Conservation (phyloP, 345 rosid species). For the Rhodomyrtus tomentosa region DNA sequence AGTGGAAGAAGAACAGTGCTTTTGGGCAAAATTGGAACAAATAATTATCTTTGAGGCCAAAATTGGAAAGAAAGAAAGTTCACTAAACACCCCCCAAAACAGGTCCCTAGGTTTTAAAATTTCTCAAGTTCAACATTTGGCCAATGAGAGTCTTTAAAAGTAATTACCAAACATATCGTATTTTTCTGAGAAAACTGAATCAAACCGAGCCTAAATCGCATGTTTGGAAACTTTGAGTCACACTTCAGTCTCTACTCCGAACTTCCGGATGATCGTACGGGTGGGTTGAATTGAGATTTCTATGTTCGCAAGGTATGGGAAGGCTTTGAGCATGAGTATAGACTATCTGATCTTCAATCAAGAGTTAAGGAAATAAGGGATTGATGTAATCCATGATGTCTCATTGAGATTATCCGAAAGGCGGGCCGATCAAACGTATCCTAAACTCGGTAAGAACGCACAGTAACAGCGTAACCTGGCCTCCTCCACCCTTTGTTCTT, state of each 20-base stretch:
- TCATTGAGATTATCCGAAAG: neutral
- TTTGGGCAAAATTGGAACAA: no score
- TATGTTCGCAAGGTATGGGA: neutral
- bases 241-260: neutral
- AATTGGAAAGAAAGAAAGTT: no score
- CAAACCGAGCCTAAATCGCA: no score
- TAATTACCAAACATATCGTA: no score
- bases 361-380: neutral
- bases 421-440: neutral
- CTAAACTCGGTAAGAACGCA: neutral
- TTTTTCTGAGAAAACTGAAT: no score
- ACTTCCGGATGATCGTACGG: neutral
- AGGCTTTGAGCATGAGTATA: neutral
- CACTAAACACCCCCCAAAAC: no score
- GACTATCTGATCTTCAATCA: neutral
- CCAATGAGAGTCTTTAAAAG: no score
- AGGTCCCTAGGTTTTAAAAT: no score
- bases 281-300: neutral
- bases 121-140: no score
- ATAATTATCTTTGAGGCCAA: no score
- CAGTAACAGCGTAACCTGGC: neutral
- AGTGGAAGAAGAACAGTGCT: no score
- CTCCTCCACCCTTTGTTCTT: neutral
- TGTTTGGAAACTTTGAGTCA: neutral
- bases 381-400: neutral